Base-by-base conservation (phyloP, 1,284 basidiomycete genomes). In the Afroboletus lepidellus region DNA sequence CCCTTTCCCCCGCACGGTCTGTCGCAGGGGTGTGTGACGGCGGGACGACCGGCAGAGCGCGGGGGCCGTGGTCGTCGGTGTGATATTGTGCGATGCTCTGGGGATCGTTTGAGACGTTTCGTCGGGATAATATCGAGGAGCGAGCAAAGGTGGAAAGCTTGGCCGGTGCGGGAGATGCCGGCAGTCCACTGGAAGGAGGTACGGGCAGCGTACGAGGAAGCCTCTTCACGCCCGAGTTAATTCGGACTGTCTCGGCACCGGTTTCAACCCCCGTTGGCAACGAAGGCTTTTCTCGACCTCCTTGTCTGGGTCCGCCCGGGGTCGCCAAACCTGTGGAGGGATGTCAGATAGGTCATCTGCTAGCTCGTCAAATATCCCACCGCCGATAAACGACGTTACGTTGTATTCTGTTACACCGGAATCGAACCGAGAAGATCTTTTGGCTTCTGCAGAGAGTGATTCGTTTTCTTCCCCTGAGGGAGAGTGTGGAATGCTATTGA, bases 331-430 rank as follows among this genome's bases (percentile, higher is more conserved):
- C 74, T 75, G 48, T 18, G 7, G 29, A 53, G 41, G 25, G 9
- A 37, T 11, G 33, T 57, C 37, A 56, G 50, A 30, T 48, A 41
- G 18, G 5, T 1, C 18, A 25, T 44, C 27, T 33, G 27, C 21
- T 41, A 48, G n/a, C 41, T 18, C 29, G 34, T 54, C 21, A 38
- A 50, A 46, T 24, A 41, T 60, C 80, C 66, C 57, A 87, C 85
- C 76, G 55, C 78, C 82, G 57, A 89, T 86, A 63, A 89, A 89
- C 3, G 87, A 88, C 21, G 86, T 89, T 21, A 88, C 83, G 57
- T 88, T 85, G 57, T 83, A 87, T 56, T 79, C 81, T 0, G 78
- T 84, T 15, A 74, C 80, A 20, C 65, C 70, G n/a, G 80, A 81
- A 48, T 74, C 72, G 42, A 70, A 62, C 46, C 64, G 52, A 36